Evolutionary conservation across 1,139 yeast genomes (phyloP), one percentile per base, ranked within the genome.

Genomic region (Taphrina sp.): DNA sequence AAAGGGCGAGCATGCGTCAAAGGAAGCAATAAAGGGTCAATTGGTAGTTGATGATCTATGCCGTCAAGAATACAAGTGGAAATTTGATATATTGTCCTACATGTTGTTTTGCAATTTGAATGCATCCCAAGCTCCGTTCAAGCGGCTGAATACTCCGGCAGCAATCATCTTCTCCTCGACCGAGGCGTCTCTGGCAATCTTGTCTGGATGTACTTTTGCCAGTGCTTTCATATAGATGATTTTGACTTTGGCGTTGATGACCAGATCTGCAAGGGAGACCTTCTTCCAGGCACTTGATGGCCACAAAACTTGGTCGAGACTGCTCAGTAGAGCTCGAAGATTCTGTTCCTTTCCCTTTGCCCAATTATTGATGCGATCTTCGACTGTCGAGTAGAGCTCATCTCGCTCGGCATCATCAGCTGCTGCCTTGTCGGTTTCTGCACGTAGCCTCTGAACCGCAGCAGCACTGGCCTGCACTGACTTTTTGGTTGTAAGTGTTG

Each of bases 201-300:
- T 94, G 69, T 94, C 98, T 0, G 98, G 98, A 67, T 94, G 99
- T 3, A 94, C 88, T 63, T 83, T 81, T 31, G 95, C 83, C 39
- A 89, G 94, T 0, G 96, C 97, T 69, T 88, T 92, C 90, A 94
- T 79, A 69, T 92, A 94, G 31, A 76, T 76, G 44, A 90, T 73
- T 68, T 92, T 90, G 42, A 90, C 97, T 67, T 85, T 89, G 64
- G 88, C 89, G n/a, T 95, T 90, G 63, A 90, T 73, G 63, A 92
- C 92, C 59, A 94, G 73, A 58, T 92, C 97, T 14, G 84, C 77
- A 62, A 84, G 69, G 0, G 82, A 69, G 23, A 88, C 76, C 60
- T 78, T 74, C 67, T 81, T 74, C 94, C 95, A 79, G 62, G 78
- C 73, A 52, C 77, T 59, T 59, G 76, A 73, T 66, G 85, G 73